Evolutionary conservation across 2,329 filamentous ascomycete genomes (phyloP), one percentile per base, ranked within the genome.

Genomic region (Diaporthe capsici): DNA sequence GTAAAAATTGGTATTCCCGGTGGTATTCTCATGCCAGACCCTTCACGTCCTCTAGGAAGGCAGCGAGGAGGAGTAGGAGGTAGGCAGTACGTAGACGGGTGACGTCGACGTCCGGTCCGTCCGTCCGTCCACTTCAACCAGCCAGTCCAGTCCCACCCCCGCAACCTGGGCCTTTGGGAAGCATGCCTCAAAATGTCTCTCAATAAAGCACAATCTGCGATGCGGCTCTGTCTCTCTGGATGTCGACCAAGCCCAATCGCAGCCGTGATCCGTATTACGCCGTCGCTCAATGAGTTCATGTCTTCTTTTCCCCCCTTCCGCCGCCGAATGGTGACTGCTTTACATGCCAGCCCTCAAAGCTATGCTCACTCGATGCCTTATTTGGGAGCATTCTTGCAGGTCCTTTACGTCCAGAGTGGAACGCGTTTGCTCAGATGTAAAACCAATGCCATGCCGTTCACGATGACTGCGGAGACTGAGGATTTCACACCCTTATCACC

Each of bases 271-370:
- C 75, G 37, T 60, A 68, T 67, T 71, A 61, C 72, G 72, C 75
- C 72, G 49, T 76, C 75, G 75, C 75, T 76, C 63, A 74, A 76
- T 31, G 34, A 65, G 17, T 53, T 28, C 28, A 39, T 31, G 31
- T 71, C 17, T 63, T 63, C 3, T 22, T 28, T 20, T 25, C 28
- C n/a, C 22, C 8, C 10, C 17, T 10, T 61, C 61, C 17, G 28
- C 44, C 51, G 47, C 37, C 34, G 17, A 28, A 47, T 34, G 31
- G n/a, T 39, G 28, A 22, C 28, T 47, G 25, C 47, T 57, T n/a
- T 12, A 37, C 17, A 25, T 53, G 8, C 3, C 42, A 7, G 12
- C 20, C 25, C 4, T 37, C 17, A 58, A 28, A 37, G 17, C 37
- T 42, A 25, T 28, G 47, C 39, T 65, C 34, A 57, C 25, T 44